Evolutionary conservation across 2,329 filamentous ascomycete genomes (phyloP).

Genomic region (Venturia asperata): DNA sequence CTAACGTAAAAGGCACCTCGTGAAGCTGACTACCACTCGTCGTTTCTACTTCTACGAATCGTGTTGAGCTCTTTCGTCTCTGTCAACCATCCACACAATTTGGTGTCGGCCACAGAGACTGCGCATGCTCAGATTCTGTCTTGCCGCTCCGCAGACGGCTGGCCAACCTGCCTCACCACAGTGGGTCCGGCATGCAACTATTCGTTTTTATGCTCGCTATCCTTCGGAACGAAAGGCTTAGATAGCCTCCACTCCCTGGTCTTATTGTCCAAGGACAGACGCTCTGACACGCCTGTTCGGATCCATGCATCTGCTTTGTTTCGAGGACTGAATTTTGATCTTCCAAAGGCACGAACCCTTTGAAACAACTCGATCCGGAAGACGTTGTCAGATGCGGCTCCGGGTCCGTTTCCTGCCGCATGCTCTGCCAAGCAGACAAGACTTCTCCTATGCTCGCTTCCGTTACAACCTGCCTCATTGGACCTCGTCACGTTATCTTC

Average conservation of each 20-base stretch:
- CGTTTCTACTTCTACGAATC: not conserved
- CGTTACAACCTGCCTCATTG: not conserved
- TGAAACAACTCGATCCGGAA: not conserved
- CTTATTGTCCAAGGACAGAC: not conserved
- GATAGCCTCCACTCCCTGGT: not conserved
- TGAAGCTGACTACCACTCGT: not conserved
- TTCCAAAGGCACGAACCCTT: not conserved
- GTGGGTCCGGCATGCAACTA: not conserved
- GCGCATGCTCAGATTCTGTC: too few relatives aligned
- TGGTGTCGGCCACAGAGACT: not conserved
- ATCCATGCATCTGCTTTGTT: not conserved
- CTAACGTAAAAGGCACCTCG: not conserved
- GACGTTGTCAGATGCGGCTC: not conserved
- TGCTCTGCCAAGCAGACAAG: not conserved
- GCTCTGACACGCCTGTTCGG: not conserved
- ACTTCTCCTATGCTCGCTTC: not conserved
- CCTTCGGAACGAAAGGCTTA: not conserved
- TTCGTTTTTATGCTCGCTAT: not conserved
- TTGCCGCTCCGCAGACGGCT: not conserved
- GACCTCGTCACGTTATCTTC: not conserved
- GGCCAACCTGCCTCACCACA: not conserved
- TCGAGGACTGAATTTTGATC: not conserved
- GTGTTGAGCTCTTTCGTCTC: not conserved
- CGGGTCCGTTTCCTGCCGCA: not conserved
- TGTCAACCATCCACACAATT: not conserved